Percentiles rank a stretch among this genome's conserved stretches.
These are phyloP conservation scores for Puccinellia tenuiflora DNA, from an alignment of 176 grass and related monocot genomes.

Conservation along the genomic window DNA sequence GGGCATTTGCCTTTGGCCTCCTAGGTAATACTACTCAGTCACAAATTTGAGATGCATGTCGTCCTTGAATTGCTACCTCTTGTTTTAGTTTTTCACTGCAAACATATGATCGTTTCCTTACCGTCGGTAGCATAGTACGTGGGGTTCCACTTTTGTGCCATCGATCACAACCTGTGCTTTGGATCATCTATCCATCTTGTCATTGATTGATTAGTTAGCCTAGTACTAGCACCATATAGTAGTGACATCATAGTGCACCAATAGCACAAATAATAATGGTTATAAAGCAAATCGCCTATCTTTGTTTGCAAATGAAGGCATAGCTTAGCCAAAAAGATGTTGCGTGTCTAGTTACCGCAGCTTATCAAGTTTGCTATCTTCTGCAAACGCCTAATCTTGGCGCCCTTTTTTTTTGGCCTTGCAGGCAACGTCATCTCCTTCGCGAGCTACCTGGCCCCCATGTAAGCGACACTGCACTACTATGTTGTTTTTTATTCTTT, in stretches of 20 bases:
- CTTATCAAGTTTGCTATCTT: conserved; percentile 8
- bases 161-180: not conserved
- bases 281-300: not conserved
- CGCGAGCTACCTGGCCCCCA: conserved; percentile 60
- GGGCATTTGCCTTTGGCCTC: conserved; percentile 64
- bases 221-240: not conserved
- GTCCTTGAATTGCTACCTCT: not conserved
- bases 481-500: not conserved
- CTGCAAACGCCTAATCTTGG: conserved; percentile 15
- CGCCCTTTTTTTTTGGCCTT: conserved; percentile 4
- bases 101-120: not conserved
- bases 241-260: conserved; percentile 16
- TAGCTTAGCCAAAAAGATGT: conserved; percentile 6
- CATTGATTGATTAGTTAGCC: not conserved
- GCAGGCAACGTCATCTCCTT: conserved; percentile 89
- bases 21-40: conserved; percentile 44
- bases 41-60: not conserved
- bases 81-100: not conserved
- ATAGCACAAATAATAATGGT: not conserved
- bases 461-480: conserved; percentile 39
- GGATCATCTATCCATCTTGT: not conserved
- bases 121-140: not conserved
- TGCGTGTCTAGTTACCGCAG: not conserved
- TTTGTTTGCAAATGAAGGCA: conserved; percentile 13
- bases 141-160: not conserved